phyloP scores from a whole-genome alignment of 805 yeast genomes.

The Suhomyces xylopsoci region DNA sequence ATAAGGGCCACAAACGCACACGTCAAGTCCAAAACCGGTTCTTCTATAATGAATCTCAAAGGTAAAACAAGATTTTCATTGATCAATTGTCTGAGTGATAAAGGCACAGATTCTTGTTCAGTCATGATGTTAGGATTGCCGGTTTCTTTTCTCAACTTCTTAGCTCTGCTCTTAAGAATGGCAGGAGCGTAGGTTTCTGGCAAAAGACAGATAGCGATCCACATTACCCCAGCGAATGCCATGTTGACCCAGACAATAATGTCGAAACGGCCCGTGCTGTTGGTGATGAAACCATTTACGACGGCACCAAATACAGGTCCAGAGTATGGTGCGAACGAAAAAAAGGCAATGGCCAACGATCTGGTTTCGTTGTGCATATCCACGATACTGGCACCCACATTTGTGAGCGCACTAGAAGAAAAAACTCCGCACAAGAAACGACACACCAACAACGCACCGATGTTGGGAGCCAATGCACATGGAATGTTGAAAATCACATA shows the following conservation, averaged over 20 bases:
- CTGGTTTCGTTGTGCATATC: constrained; percentile 81
- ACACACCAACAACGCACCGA: constrained; percentile 76
- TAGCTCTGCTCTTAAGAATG: constrained; percentile 65
- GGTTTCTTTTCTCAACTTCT: constrained; percentile 66
- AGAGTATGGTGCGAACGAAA: constrained; percentile 88
- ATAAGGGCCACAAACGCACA: constrained; percentile 85
- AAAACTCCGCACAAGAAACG: constrained; percentile 87
- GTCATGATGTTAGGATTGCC: constrained; percentile 86
- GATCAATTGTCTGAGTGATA: constrained; percentile 65
- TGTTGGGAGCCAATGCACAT: constrained; percentile 78
- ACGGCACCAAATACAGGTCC: constrained; percentile 91
- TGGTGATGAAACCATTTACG: constrained; percentile 80
- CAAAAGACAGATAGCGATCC: constrained; percentile 58
- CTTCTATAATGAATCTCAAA: constrained; percentile 68
- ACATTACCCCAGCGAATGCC: constrained; percentile 86
- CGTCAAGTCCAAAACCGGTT: constrained; percentile 81
- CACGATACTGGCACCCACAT: constrained; percentile 89
- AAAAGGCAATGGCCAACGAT: constrained; percentile 87
- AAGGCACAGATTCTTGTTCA: constrained; percentile 82
- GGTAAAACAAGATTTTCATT: constrained; percentile 78
- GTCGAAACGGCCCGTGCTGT: constrained; percentile 65
- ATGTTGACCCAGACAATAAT: constrained; percentile 85
- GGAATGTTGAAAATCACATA: constrained; percentile 83
- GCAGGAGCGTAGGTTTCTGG: constrained; percentile 95
- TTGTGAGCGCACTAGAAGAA: constrained; percentile 75